These are phyloP conservation scores for Leishmania guyanensis DNA, from an alignment of 208 protist genomes.

Conservation along the genomic window DNA sequence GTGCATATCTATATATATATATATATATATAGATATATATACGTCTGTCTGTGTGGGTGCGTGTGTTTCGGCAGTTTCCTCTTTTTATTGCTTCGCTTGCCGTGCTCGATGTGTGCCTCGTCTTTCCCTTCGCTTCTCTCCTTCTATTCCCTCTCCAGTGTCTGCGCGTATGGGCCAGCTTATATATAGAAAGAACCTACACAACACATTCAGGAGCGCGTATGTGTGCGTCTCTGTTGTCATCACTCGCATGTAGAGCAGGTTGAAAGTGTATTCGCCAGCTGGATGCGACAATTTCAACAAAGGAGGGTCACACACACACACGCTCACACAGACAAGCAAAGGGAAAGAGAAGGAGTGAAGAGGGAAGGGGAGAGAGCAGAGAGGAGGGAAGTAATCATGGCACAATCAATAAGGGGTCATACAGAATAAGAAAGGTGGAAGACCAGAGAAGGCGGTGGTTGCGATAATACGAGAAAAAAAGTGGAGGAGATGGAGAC, in stretches of 20 bases:
- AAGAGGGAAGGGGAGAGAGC: neutral
- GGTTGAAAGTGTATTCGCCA: neutral
- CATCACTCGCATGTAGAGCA: neutral
- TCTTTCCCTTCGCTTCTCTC: neutral
- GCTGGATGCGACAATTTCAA: neutral
- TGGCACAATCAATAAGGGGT: neutral
- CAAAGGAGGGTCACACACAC: neutral
- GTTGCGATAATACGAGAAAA: neutral
- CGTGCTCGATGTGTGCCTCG: neutral
- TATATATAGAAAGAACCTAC: neutral
- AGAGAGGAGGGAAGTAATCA: neutral
- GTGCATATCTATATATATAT: neutral
- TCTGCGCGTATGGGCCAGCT: neutral
- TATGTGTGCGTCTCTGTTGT: neutral
- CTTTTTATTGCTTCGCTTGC: neutral
- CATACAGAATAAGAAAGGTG: neutral
- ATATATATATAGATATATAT: neutral
- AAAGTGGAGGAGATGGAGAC: conserved; percentile 11
- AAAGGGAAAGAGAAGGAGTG: conserved; percentile 6
- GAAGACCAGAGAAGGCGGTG: neutral
- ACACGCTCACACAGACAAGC: conserved; percentile 2
- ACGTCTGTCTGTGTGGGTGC: neutral
- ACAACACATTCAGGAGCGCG: neutral
- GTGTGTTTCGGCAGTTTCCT: neutral
- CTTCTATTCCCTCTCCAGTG: neutral